phyloP scores from a whole-genome alignment of 257 asterid genomes.

The Thymus mandschuricus region DNA sequence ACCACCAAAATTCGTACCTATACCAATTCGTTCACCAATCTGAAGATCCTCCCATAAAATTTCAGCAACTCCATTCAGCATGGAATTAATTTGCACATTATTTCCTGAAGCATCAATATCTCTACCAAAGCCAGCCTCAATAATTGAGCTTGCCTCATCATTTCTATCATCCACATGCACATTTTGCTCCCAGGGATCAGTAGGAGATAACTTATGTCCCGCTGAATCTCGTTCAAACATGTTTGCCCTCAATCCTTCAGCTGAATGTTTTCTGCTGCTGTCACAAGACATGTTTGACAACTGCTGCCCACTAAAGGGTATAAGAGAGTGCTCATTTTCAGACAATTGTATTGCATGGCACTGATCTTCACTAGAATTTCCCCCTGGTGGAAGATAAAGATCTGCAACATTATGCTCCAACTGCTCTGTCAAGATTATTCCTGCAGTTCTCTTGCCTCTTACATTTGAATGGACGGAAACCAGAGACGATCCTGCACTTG shows the following conservation, averaged over 20 bases:
- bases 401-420: constrained; percentile 46
- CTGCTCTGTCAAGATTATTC: constrained; percentile 38
- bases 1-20: constrained; percentile 55
- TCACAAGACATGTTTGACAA: constrained; percentile 30
- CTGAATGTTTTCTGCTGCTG: constrained; percentile 31
- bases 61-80: constrained; percentile 82
- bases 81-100: constrained; percentile 58
- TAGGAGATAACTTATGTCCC: constrained; percentile 36
- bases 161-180: constrained; percentile 36
- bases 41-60: constrained; percentile 97
- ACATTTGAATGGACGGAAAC: constrained; percentile 40
- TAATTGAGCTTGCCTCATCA: constrained; percentile 39
- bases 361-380: constrained; percentile 43
- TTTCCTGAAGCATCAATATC: constrained; percentile 40
- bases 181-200: constrained; percentile 40
- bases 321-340: constrained; percentile 45
- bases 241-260: constrained; percentile 37
- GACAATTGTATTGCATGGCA: constrained; percentile 34
- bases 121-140: constrained; percentile 26
- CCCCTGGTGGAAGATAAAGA: constrained; percentile 37
- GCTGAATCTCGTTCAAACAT: constrained; percentile 35
- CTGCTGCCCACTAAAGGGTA: constrained; percentile 54
- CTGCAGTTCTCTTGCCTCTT: constrained; percentile 33
- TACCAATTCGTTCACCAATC: constrained; percentile 96
- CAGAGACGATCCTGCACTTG: constrained; percentile 44